Evolutionary conservation across 1,139 yeast species (phyloP), one percentile per base, ranked within the genome.

Genomic region (Blastobotrys elegans): DNA sequence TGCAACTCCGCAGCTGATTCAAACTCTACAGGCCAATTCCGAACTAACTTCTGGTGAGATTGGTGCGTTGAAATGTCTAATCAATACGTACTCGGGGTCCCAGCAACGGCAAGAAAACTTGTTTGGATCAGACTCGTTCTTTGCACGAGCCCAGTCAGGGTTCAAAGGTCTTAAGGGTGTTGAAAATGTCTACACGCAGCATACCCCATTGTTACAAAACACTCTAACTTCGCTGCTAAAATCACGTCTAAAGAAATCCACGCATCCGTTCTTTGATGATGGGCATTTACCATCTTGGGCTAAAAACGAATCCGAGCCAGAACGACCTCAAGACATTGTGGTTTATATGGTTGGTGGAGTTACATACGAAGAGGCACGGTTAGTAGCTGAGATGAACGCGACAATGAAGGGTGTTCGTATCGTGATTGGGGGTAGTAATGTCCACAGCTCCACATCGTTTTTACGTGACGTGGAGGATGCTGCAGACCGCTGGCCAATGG

Each of bases 321-420:
- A 63, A 38, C 54, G 73, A 43, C 75, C 86, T 1, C 94, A 84
- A 61, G 95, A 89, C 59, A 73, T 92, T 7, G 75, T 92, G 13
- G 76, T 92, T 1, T 92, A 85, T 63, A 72, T 90, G 50, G 80
- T 88, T 46, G 97, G 97, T 10, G 98, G 98, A 3, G 84, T 79
- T 2, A 92, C 97, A 0, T 89, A 80, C 61, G 97, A 90, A 64
- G 99, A 92, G 63, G 86, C 95, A 0, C 75, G 96, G 49, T 68
- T 89, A 40, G 81, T 89, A 3, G 79, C 86, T 49, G 88, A 88
- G 55, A 72, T 89, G 55, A 82, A 84, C 59, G 66, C 75, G 16
- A 62, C 66, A n/a, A 71, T 71, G 43, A 73, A 72, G 41, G 76
- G 76, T 2, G 77, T 76, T 56, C 73, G 75, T 57, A 74, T 74